Conservation (phyloP, 306 rosid species). For the Cercis canadensis region DNA sequence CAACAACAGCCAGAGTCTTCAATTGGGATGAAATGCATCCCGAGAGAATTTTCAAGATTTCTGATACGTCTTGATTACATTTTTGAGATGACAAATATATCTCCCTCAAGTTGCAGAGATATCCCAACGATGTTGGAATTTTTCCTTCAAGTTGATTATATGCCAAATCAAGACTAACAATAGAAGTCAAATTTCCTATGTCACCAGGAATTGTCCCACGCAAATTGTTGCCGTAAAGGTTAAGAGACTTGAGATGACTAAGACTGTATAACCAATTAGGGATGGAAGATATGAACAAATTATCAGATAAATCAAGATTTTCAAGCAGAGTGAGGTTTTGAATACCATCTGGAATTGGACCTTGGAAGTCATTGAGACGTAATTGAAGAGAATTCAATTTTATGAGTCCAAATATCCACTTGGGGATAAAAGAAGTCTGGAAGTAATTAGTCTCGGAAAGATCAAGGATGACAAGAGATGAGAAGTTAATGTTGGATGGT, state of each 20-base stretch:
- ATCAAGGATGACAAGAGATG: not conserved
- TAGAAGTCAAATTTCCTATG: constrained; percentile 32
- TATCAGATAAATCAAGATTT: not conserved
- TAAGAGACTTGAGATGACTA: constrained; percentile 19
- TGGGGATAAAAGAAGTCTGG: not conserved
- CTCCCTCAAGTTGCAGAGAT: constrained; percentile 18
- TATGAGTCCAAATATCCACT: not conserved
- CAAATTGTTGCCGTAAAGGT: fast-evolving
- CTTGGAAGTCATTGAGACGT: fast-evolving
- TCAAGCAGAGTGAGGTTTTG: constrained; percentile 36
- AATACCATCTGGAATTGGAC: not conserved
- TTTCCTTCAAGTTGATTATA: not conserved
- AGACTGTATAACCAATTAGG: constrained; percentile 13
- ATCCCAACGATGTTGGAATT: constrained; percentile 10
- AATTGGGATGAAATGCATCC: constrained; percentile 1
- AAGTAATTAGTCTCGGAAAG: not conserved
- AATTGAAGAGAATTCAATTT: not conserved
- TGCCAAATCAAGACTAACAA: not conserved
- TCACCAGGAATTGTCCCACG: not conserved
- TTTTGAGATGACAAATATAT: not conserved
- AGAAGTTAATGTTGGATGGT: not conserved
- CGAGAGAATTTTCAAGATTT: constrained; percentile 15
- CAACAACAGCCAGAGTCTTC: fast-evolving
- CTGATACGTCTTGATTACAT: not conserved
- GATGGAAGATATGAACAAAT: constrained; percentile 25